These are phyloP conservation scores for Dothistroma septosporum DNA, from an alignment of 2,329 filamentous ascomycete species.

Conservation along the genomic window DNA sequence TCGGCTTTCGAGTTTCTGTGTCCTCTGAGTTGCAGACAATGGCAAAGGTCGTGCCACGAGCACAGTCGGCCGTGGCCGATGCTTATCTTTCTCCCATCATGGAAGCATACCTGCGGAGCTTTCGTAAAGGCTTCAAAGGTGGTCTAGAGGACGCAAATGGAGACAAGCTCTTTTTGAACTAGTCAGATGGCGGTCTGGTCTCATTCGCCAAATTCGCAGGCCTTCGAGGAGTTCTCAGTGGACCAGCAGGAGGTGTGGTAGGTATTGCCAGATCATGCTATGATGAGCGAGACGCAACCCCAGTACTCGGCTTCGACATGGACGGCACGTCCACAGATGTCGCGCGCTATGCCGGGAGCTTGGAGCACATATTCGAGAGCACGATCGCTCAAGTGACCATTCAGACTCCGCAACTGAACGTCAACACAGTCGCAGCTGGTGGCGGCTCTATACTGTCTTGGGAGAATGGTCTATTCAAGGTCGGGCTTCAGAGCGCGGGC, in stretches of 20 bases:
- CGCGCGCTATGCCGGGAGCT: conserved; percentile 73
- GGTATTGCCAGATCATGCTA: conserved; percentile 91
- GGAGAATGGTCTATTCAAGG: conserved; percentile 82
- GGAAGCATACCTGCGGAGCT: conserved; percentile 71
- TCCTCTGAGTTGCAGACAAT: conserved; percentile 81
- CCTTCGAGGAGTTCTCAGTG: conserved; percentile 77
- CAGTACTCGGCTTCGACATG: conserved; percentile 95
- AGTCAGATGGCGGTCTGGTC: conserved; percentile 69
- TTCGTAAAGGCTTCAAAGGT: conserved; percentile 74
- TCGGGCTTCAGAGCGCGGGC: conserved; percentile 83
- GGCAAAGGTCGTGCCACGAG: conserved; percentile 75
- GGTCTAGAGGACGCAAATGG: conserved; percentile 67
- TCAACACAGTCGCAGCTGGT: conserved; percentile 90
- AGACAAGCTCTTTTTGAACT: conserved; percentile 91
- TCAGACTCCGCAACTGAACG: conserved; percentile 86
- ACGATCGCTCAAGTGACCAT: conserved; percentile 93
- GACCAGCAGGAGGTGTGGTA: conserved; percentile 88
- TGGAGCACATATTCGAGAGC: conserved; percentile 92
- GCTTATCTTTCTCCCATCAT: conserved; percentile 77
- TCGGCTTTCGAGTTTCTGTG: conserved; percentile 82
- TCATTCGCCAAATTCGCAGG: conserved; percentile 81
- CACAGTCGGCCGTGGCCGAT: conserved; percentile 73
- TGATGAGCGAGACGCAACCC: conserved; percentile 70
- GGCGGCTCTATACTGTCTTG: conserved; percentile 83
- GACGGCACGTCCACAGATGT: conserved; percentile 90